Percentiles rank a stretch among this genome's conserved stretches.
phyloP scores from a whole-genome alignment of 23 red algal species.

The Pyropia haitanensis region DNA sequence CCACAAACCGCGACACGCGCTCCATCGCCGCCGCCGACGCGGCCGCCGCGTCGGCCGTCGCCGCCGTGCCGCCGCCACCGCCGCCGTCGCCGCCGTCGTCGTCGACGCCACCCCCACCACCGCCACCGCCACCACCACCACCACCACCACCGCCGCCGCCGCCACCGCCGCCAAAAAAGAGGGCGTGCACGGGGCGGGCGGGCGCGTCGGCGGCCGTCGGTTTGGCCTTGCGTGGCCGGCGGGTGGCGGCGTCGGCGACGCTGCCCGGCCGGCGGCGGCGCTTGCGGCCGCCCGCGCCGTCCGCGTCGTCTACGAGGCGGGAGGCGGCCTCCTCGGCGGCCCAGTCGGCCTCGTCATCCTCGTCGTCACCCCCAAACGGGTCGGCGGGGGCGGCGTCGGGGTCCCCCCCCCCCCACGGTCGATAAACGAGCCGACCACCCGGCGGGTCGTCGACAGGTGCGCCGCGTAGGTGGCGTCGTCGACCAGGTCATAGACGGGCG shows the following conservation, averaged over 20 bases:
- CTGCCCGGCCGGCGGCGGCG: not conserved
- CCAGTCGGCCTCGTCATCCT: constrained; percentile 11
- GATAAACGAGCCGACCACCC: constrained; percentile 55
- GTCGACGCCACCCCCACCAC: no score
- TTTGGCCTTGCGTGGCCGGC: not conserved
- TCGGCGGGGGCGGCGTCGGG: constrained; percentile 2
- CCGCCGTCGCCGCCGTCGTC: not conserved
- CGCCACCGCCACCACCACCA: not conserved
- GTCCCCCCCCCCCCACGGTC: not conserved
- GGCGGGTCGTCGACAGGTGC: constrained; percentile 30
- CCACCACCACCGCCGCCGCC: not conserved
- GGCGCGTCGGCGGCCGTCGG: not conserved
- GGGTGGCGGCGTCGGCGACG: not conserved
- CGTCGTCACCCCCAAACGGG: not conserved
- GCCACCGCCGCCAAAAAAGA: not conserved
- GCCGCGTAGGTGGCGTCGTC: constrained; percentile 65
- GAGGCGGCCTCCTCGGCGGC: constrained; percentile 1
- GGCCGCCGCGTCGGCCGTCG: not conserved
- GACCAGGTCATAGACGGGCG: constrained; percentile 64
- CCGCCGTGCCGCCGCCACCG: not conserved
- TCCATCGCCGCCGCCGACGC: not conserved
- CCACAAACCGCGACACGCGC: not conserved
- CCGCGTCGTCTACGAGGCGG: not conserved
- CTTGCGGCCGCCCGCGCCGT: not conserved
- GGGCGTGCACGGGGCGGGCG: not conserved